These are phyloP conservation scores for Entonaema liquescens DNA, from an alignment of 495 filamentous ascomycete genomes.

Conservation along the genomic window DNA sequence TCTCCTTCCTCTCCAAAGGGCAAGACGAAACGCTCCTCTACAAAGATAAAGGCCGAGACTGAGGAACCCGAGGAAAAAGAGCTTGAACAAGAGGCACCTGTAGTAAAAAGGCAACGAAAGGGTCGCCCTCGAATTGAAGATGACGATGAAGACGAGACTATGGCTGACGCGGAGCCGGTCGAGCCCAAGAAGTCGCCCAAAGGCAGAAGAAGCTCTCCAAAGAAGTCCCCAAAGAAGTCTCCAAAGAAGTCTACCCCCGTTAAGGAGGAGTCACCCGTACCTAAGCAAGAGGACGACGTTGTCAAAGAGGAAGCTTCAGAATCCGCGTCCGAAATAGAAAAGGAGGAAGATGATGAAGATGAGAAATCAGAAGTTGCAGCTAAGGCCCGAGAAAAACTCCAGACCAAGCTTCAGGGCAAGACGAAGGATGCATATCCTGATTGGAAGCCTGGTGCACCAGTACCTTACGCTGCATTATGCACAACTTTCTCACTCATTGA, in stretches of 20 bases:
- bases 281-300: constrained; percentile 41
- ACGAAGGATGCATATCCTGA: constrained; percentile 88
- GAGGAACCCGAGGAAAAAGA: constrained; percentile 50
- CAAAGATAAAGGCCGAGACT: constrained; percentile 42
- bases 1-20: constrained; percentile 27
- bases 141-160: constrained; percentile 54
- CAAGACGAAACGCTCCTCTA: constrained; percentile 31
- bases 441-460: constrained; percentile 87
- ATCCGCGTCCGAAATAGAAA: constrained; percentile 60
- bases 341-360: constrained; percentile 71
- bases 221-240: constrained; percentile 37
- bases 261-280: constrained; percentile 42
- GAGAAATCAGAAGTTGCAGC: constrained; percentile 78
- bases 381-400: constrained; percentile 84
- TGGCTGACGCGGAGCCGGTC: constrained; percentile 46
- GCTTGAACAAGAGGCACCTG: constrained; percentile 61
- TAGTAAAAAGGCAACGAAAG: constrained; percentile 59
- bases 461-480: constrained; percentile 94
- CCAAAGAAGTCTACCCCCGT: constrained; percentile 24
- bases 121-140: constrained; percentile 52
- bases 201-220: constrained; percentile 30
- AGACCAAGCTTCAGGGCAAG: constrained; percentile 71
- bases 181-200: constrained; percentile 38
- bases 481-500: constrained; percentile 94
- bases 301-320: constrained; percentile 60